Conservation (phyloP, 2,329 filamentous ascomycete species). For the Fusarium buxicola region DNA sequence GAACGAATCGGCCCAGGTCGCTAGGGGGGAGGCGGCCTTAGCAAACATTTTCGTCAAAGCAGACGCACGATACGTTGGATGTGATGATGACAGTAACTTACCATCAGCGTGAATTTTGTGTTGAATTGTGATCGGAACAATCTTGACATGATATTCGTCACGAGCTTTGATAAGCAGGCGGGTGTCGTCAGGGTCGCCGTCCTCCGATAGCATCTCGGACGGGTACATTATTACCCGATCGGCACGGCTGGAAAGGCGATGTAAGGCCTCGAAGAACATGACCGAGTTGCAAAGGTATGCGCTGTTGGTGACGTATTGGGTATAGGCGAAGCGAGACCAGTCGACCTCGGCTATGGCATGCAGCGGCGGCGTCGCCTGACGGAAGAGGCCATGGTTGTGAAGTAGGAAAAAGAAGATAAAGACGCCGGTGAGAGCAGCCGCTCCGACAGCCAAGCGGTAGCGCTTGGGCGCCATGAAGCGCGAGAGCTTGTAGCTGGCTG, state of each 20-base stretch:
- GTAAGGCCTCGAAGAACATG: conserved; percentile 61
- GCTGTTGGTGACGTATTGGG: conserved; percentile 60
- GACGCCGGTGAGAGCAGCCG: not conserved
- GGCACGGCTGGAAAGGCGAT: conserved; percentile 55
- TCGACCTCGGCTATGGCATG: not conserved
- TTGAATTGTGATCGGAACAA: conserved; percentile 56
- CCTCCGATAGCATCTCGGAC: conserved; percentile 50
- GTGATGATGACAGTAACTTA: conserved; percentile 36
- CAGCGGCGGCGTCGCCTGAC: not conserved
- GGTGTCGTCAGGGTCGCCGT: conserved; percentile 43
- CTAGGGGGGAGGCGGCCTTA: conserved; percentile 31
- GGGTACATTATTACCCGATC: conserved; percentile 61
- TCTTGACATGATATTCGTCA: conserved; percentile 57
- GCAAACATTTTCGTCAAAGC: not conserved
- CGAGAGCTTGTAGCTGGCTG: too few species aligned
- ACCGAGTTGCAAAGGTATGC: conserved; percentile 62
- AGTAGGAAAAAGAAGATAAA: not conserved
- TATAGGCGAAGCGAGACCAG: conserved; percentile 56
- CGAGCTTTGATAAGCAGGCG: conserved; percentile 55
- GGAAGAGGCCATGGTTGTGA: not conserved
- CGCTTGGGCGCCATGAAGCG: conserved; percentile 12
- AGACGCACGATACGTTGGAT: too few species aligned
- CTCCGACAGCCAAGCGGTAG: not conserved
- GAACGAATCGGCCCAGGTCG: conserved; percentile 72
- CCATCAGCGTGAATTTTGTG: conserved; percentile 50